Evolutionary conservation across 2,329 filamentous ascomycete species (phyloP).

Genomic region (Penicillium sp.): DNA sequence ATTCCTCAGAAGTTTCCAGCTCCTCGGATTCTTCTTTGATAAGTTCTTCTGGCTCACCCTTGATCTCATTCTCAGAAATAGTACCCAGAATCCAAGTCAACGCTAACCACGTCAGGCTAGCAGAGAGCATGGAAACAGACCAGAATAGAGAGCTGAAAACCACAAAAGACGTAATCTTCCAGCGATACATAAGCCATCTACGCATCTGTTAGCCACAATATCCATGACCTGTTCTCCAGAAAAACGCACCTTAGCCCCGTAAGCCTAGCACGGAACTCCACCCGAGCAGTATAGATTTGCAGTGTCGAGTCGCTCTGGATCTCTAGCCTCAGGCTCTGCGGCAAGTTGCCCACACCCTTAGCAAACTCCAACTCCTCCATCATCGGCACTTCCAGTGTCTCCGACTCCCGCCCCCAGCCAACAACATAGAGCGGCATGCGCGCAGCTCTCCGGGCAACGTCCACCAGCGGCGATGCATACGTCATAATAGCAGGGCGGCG

Average conservation of each 20-base stretch:
- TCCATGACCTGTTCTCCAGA: background rate
- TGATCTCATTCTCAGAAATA: conserved; percentile 28
- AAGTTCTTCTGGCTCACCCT: conserved; percentile 27
- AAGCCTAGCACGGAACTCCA: conserved; percentile 73
- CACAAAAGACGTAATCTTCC: conserved; percentile 68
- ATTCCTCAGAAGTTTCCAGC: conserved; percentile 16
- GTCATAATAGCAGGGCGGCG: conserved; percentile 75
- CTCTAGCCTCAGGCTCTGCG: conserved; percentile 60
- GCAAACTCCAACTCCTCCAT: conserved; percentile 71
- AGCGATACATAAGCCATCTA: conserved; percentile 82
- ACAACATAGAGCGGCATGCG: conserved; percentile 69
- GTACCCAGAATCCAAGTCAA: conserved; percentile 46
- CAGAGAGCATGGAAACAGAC: conserved; percentile 68
- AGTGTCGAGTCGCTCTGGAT: conserved; percentile 67
- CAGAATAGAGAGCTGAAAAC: conserved; percentile 73
- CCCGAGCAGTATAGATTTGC: conserved; percentile 70
- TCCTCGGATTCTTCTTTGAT: conserved; percentile 22
- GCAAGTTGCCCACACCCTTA: conserved; percentile 53
- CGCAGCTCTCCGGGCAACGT: conserved; percentile 59
- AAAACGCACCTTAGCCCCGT: conserved; percentile 61
- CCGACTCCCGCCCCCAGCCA: conserved; percentile 63
- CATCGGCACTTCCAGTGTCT: conserved; percentile 65
- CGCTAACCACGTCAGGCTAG: conserved; percentile 63
- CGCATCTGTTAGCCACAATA: conserved; percentile 18
- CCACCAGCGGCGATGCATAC: conserved; percentile 70